These are phyloP conservation scores for Tricholomella constricta DNA, from an alignment of 768 basidiomycete genomes.

Conservation along the genomic window DNA sequence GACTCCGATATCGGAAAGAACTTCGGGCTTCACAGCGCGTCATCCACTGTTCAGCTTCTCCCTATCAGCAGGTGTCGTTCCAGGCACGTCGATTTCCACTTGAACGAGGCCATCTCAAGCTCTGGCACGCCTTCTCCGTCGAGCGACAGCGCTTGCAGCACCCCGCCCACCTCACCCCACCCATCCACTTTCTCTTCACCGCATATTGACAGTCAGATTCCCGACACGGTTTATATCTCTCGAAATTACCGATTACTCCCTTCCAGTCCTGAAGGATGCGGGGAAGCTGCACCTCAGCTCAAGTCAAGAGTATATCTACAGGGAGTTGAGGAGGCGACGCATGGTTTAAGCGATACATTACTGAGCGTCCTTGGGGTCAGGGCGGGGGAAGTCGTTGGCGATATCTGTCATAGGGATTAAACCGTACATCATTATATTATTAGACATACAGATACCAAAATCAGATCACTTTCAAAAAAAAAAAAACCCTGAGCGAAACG, in stretches of 20 bases:
- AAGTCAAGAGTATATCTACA: constrained; percentile 36
- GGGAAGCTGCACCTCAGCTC: background rate
- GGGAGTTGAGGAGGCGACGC: constrained; percentile 40
- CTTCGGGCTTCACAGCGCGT: constrained; percentile 33
- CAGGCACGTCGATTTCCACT: constrained; percentile 12
- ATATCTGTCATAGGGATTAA: constrained; percentile 27
- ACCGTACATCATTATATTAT: too few relatives aligned
- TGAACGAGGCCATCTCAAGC: constrained; percentile 19
- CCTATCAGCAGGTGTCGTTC: constrained; percentile 17
- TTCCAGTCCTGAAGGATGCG: background rate
- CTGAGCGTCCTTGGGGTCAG: constrained; percentile 46
- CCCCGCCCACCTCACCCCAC: constrained; percentile 27
- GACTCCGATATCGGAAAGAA: constrained; percentile 39
- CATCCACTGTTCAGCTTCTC: constrained; percentile 25
- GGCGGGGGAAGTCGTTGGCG: constrained; percentile 47
- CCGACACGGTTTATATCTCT: constrained; percentile 34
- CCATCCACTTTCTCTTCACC: constrained; percentile 17
- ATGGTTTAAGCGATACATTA: constrained; percentile 46
- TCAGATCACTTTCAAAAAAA: too few relatives aligned
- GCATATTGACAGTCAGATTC: constrained; percentile 12
- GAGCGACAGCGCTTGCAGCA: too few relatives aligned
- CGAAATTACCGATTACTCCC: constrained; percentile 46
- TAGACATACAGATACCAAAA: background rate
- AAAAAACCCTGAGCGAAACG: too few relatives aligned
- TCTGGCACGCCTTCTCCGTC: too few relatives aligned